These are phyloP conservation scores for Musa itinerans DNA, from an alignment of 176 grass and related monocot species.

Conservation along the genomic window DNA sequence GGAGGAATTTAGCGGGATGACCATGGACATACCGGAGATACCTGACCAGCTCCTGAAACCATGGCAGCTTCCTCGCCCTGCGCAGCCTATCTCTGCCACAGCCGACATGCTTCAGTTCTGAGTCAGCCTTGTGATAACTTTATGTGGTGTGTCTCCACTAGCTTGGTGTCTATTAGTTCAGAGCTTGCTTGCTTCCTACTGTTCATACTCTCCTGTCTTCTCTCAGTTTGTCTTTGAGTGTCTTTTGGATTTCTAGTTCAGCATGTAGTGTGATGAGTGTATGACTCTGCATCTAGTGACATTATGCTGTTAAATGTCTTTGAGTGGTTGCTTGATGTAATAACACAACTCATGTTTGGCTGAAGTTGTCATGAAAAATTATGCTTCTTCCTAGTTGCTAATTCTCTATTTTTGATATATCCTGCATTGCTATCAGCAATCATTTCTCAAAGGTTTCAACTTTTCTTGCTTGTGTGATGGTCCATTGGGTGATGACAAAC, in stretches of 20 bases:
- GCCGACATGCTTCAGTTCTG: not conserved
- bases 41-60: not conserved
- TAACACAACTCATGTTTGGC: not conserved
- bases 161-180: not conserved
- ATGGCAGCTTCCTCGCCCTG: not conserved
- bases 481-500: no score
- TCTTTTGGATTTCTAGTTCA: no score
- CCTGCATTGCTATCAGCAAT: not conserved
- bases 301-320: no score
- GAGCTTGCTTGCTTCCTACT: not conserved
- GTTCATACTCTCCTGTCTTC: no score
- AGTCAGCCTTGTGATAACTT: not conserved
- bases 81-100: not conserved
- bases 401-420: not conserved
- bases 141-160: not conserved
- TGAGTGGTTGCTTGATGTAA: not conserved
- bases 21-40: constrained; percentile 3
- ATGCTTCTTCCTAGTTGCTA: not conserved
- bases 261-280: no score
- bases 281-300: no score
- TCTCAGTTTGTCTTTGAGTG: no score
- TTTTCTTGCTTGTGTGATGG: no score
- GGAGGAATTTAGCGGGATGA: not conserved
- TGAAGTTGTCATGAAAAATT: not conserved
- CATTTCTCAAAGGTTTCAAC: no score